Evolutionary conservation across 441 rosid species (phyloP).

Genomic region (Gossypium laxum): DNA sequence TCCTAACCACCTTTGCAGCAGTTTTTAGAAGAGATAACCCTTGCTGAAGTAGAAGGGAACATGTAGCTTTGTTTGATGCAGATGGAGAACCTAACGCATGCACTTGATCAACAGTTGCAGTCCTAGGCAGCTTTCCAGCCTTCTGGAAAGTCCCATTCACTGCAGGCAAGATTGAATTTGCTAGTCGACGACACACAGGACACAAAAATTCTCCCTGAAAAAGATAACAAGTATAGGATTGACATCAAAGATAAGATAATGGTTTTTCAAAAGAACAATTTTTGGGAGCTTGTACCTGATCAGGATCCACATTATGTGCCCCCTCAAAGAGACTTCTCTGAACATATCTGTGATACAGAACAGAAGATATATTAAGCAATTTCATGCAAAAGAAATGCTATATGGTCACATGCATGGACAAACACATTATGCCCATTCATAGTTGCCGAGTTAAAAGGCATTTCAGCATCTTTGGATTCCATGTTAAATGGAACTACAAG

Average conservation of each 20-base stretch:
- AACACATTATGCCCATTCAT: background rate
- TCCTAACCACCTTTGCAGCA: conserved; percentile 50
- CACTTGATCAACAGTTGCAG: conserved; percentile 23
- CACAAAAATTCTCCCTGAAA: conserved; percentile 94
- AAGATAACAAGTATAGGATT: conserved; percentile 19
- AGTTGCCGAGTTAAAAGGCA: background rate
- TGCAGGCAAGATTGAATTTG: conserved; percentile 76
- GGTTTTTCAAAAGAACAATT: background rate
- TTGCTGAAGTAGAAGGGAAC: conserved; percentile 41
- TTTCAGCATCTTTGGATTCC: background rate
- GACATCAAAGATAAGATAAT: conserved; percentile 1
- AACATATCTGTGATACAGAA: conserved; percentile 40
- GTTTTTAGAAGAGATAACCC: conserved; percentile 59
- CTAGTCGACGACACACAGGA: conserved; percentile 89
- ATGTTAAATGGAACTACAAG: background rate
- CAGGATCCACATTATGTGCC: conserved; percentile 74
- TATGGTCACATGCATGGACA: background rate
- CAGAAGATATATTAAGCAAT: conserved; percentile 2
- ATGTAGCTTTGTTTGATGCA: conserved; percentile 22
- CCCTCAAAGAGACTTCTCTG: conserved; percentile 80
- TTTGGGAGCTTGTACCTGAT: conserved; percentile 41
- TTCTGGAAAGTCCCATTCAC: conserved; percentile 41
- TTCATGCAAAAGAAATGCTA: background rate
- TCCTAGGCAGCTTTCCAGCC: conserved; percentile 42
- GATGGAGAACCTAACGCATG: conserved; percentile 18